A percentile compares a stretch with the other conserved stretches of the same genome.
Evolutionary conservation across 148 eudicot species (phyloP).

Genomic region (Rhododendron griersonianum): DNA sequence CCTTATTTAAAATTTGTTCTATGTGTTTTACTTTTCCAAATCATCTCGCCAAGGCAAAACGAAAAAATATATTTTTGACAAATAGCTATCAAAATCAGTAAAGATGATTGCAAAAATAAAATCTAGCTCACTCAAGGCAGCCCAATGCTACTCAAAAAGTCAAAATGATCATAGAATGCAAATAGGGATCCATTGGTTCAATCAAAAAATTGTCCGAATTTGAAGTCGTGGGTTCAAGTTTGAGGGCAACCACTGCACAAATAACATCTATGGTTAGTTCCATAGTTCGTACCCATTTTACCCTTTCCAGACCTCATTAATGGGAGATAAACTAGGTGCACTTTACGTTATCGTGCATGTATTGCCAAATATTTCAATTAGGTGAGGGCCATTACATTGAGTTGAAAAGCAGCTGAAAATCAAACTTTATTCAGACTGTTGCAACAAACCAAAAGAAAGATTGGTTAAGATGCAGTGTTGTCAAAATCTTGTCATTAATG

Average conservation of each 20-base stretch:
- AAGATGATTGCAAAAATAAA: background rate
- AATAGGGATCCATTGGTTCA: background rate
- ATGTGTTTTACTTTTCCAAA: no score
- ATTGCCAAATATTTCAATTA: background rate
- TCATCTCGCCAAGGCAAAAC: background rate
- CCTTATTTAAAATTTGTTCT: background rate
- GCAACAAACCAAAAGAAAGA: background rate
- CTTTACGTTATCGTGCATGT: background rate
- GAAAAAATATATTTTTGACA: background rate
- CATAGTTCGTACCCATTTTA: background rate
- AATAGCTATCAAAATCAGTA: background rate
- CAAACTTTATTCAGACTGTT: background rate
- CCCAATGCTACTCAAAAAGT: background rate
- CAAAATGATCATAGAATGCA: background rate
- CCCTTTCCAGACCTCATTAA: background rate
- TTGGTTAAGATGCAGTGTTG: background rate
- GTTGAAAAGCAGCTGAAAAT: background rate
- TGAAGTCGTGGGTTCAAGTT: background rate
- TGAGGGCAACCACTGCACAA: background rate
- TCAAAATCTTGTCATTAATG: background rate
- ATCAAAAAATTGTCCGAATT: background rate
- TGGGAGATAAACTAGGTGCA: background rate
- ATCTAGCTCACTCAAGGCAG: background rate
- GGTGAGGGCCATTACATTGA: background rate
- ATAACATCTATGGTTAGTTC: background rate